Conservation (phyloP, 2,329 filamentous ascomycete genomes). For the Calonectria hongkongensis region DNA sequence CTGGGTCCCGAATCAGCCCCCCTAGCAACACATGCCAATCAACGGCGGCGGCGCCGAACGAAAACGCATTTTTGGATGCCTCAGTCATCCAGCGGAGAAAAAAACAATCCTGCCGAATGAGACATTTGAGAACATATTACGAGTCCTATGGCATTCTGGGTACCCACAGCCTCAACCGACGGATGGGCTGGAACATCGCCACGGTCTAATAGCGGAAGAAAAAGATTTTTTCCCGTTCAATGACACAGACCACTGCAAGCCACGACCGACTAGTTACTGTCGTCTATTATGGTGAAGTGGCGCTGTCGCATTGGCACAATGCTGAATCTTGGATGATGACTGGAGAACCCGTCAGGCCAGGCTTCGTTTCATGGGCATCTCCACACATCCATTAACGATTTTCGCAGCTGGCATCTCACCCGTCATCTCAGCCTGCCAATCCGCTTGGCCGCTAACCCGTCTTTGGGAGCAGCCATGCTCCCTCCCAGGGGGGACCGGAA, state of each 20-base stretch:
- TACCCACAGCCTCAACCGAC: slow-evolving; percentile 27
- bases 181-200: slow-evolving; percentile 11
- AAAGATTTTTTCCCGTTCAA: slow-evolving; percentile 21
- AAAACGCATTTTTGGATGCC: slow-evolving; percentile 11
- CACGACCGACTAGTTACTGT: slow-evolving; percentile 2
- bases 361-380: slow-evolving; percentile 38
- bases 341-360: slow-evolving; percentile 25
- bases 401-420: slow-evolving; percentile 31
- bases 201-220: slow-evolving; percentile 21
- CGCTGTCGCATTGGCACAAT: slow-evolving; percentile 30
- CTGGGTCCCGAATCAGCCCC: not conserved
- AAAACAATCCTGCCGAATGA: slow-evolving; percentile 7
- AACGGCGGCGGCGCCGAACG: slow-evolving; percentile 23
- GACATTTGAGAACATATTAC: slow-evolving; percentile 14
- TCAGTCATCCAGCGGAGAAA: slow-evolving; percentile 22
- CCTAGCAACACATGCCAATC: slow-evolving; percentile 32
- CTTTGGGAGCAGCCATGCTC: slow-evolving; percentile 16
- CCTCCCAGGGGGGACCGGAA: slow-evolving; percentile 20
- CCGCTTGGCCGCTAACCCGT: not conserved
- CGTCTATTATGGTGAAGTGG: slow-evolving; percentile 31
- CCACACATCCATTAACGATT: slow-evolving; percentile 31
- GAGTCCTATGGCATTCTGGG: slow-evolving; percentile 17
- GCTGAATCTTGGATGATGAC: slow-evolving; percentile 22
- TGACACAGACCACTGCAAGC: slow-evolving; percentile 28
- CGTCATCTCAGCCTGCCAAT: slow-evolving; percentile 7